phyloP scores from a whole-genome alignment of 2,329 filamentous ascomycete genomes.

The Curvularia spicifera region DNA sequence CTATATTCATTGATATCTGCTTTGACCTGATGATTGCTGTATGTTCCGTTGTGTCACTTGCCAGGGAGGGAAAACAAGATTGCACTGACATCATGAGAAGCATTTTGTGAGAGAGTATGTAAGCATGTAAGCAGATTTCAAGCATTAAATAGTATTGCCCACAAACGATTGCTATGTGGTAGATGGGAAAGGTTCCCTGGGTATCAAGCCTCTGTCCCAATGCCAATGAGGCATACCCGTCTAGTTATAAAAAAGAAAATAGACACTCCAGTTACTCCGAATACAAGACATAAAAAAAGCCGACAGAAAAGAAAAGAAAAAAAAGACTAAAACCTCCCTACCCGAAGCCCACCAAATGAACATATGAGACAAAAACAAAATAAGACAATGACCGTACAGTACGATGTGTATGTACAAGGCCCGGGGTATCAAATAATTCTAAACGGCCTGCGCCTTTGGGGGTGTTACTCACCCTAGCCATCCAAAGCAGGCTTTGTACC shows the following conservation, averaged over 20 bases:
- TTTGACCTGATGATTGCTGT: background rate
- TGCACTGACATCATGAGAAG: background rate
- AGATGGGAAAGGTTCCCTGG: background rate
- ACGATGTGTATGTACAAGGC: conserved; percentile 1
- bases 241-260: conserved; percentile 3
- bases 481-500: conserved; percentile 26
- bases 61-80: background rate
- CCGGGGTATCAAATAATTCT: conserved; percentile 17
- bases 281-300: background rate
- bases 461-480: conserved; percentile 10
- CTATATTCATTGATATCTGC: background rate
- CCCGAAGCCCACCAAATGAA: background rate
- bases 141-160: background rate
- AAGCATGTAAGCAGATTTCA: background rate
- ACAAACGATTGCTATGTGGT: background rate
- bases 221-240: conserved; percentile 12
- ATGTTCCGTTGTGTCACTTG: background rate
- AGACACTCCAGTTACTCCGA: background rate
- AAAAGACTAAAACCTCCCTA: too few species aligned
- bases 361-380: background rate
- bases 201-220: conserved; percentile 7
- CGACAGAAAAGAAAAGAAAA: background rate
- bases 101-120: background rate
- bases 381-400: conserved; percentile 1
- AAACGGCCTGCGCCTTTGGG: conserved; percentile 2